Conservation (phyloP, 257 asterid genomes). For the Jacaranda mimosifolia region DNA sequence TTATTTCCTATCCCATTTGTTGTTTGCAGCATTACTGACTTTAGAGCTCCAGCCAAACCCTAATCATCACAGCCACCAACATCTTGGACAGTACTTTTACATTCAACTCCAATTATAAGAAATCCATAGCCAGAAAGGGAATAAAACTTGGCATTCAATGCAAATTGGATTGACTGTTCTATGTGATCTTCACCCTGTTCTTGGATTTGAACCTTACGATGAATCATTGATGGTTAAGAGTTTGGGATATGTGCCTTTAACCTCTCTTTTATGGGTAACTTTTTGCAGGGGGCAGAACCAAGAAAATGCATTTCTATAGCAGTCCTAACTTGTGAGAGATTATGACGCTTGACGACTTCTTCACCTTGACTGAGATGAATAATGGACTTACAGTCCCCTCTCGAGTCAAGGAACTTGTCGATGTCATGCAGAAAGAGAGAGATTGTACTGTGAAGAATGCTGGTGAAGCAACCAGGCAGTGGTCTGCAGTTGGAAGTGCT, state of each 20-base stretch:
- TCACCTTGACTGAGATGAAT: constrained; percentile 72
- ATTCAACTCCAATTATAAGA: not conserved
- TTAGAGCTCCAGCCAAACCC: not conserved
- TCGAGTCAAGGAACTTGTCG: constrained; percentile 73
- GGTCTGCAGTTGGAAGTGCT: constrained; percentile 70
- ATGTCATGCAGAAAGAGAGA: constrained; percentile 61
- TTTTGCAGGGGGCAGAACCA: constrained; percentile 37
- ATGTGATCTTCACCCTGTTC: not conserved
- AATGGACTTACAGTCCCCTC: constrained; percentile 70
- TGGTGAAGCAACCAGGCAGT: constrained; percentile 58
- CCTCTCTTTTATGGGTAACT: constrained; percentile 8
- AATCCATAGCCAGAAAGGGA: constrained; percentile 4
- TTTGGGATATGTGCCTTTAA: constrained; percentile 3
- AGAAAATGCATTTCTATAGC: constrained; percentile 20
- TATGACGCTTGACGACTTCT: constrained; percentile 73
- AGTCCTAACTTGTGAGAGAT: constrained; percentile 41
- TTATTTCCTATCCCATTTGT: not conserved
- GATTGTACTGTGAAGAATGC: constrained; percentile 46
- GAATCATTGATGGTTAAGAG: not conserved
- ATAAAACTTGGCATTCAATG: constrained; percentile 1
- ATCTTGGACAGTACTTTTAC: constrained; percentile 16
- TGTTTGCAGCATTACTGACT: not conserved
- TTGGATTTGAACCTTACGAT: not conserved
- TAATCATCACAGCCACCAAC: not conserved
- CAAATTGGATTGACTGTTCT: not conserved